Evolutionary conservation across 2,329 filamentous ascomycete genomes (phyloP), one percentile per base, ranked within the genome.

Genomic region (Colletotrichum limetticola): DNA sequence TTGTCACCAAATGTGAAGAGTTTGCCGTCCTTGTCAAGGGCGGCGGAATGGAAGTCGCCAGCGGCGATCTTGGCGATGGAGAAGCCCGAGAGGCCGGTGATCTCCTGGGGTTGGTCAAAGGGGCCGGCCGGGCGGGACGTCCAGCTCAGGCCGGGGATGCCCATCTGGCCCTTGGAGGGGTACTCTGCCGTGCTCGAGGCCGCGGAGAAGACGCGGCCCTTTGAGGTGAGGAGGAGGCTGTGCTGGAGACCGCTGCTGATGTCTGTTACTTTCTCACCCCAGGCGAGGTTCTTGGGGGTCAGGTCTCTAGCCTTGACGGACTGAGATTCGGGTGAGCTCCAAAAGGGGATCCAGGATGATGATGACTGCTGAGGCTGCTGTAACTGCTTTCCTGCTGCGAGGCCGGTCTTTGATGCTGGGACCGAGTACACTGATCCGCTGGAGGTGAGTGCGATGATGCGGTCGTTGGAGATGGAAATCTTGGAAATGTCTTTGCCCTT

Each of bases 1-100:
- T 98, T 98, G 82, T 98, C 95, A 49, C 97, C 97, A 83, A 97
- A 98, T 7, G 91, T 88, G 81, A 97, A 98, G 19, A 97, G 88
- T 19, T 91, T 90, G 19, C 96, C 96, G 65, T 92, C 87, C 72
- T 90, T 89, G 79, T 96, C 94, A 19, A 95, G 87, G 0, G 91
- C 93, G 1, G 97, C 84, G 4, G 95, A 97, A 83, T 99, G 97
- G 76, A 92, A 91, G 79, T 98, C 95, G 28, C 97, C 97, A 1
- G 94, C 86, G 1, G 96, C 95, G 71, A 98, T 92, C 76, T 94
- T 89, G 5, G 86, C 83, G 58, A 97, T 91, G 5, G 93, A 88
- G 75, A 92, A 93, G 5, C 92, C 93, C 68, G 89, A 90, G 2
- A 98, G 85, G 0, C 89, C 90, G 2, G 86, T 87, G 66, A 99